These are phyloP conservation scores for Teratosphaeria zuluensis DNA, from an alignment of 2,329 filamentous ascomycete species.

Conservation along the genomic window DNA sequence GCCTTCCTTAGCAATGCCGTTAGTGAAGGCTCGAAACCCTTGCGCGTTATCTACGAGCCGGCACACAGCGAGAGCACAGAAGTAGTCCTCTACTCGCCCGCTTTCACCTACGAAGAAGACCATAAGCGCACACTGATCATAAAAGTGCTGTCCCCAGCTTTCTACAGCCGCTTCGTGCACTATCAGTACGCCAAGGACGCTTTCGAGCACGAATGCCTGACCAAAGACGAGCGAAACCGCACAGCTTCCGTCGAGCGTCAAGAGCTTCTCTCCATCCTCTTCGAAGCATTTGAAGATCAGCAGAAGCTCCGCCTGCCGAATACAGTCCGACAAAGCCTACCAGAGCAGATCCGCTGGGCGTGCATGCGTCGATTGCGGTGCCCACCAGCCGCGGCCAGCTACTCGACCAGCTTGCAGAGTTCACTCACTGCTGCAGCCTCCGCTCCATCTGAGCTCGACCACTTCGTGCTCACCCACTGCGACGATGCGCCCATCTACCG, in stretches of 20 bases:
- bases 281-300: slow-evolving; percentile 20
- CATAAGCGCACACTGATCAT: slow-evolving; percentile 42
- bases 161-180: slow-evolving; percentile 57
- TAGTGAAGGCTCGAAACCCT: slow-evolving; percentile 31
- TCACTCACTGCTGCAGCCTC: slow-evolving; percentile 7
- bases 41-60: slow-evolving; percentile 47
- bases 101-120: slow-evolving; percentile 26
- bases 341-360: slow-evolving; percentile 27
- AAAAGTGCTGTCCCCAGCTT: slow-evolving; percentile 52
- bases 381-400: slow-evolving; percentile 29
- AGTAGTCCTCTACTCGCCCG: slow-evolving; percentile 23
- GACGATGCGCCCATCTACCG: slow-evolving; percentile 26
- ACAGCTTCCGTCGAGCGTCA: slow-evolving; percentile 51
- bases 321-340: background rate
- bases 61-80: slow-evolving; percentile 28
- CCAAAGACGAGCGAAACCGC: slow-evolving; percentile 43
- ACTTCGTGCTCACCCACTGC: slow-evolving; percentile 21
- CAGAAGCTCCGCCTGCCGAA: background rate
- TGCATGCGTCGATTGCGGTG: slow-evolving; percentile 31
- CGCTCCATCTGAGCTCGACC: slow-evolving; percentile 31
- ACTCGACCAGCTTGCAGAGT: slow-evolving; percentile 16
- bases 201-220: slow-evolving; percentile 48
- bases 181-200: slow-evolving; percentile 55
- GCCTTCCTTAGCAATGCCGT: slow-evolving; percentile 39
- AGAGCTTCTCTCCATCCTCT: slow-evolving; percentile 40